Evolutionary conservation across 2,329 filamentous ascomycete species (phyloP), one percentile per base, ranked within the genome.

Genomic region (Aschersonia sp.): DNA sequence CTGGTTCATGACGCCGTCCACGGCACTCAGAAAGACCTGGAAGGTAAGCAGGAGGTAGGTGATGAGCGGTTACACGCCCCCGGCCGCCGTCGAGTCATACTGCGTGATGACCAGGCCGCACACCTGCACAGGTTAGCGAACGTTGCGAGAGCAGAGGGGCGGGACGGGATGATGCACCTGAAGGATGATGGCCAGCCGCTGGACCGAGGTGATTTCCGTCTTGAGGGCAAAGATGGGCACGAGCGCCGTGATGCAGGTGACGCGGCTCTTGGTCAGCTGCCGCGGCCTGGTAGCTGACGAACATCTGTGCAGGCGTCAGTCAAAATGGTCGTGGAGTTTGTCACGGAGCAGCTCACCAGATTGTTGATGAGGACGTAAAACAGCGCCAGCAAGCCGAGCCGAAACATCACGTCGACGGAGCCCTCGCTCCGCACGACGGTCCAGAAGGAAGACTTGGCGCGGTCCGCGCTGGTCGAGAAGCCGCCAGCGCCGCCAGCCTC

Each of bases 311-410:
- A 30, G 9, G 32, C 4, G 32, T 37, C 32, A 37, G 8, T 8
- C 32, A 4, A 22, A 3, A 22, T 3, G 2, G 22, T 22, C 22
- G 22, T 22, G 22, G 22, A 22, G 22, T 22, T 22, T 22, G 22
- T 22, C 22, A 22, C 22, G 22, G 22, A 22, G 22, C 22, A 22
- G n/a, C 32, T n/a, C 29, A 45, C 44, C 44, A 58, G 58, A 50
- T 62, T 63, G 51, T 63, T 63, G 49, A 63, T 60, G 30, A 63
- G 53, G 5, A 58, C 58, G 50, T 63, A 63, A 29, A 63, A 55
- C 41, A 63, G 50, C 7, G 61, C 60, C 47, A 63, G 46, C 41
- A 57, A 55, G 46, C 54, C 56, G 49, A 62, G 22, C 6, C 44
- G 32, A 12, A 29, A 31, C 11, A 30, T 14, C 46, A 22, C 29